Percentiles rank a stretch among this genome's conserved stretches.
Evolutionary conservation across 2,329 filamentous ascomycete species (phyloP).

Genomic region (Exophiala alcalophila): DNA sequence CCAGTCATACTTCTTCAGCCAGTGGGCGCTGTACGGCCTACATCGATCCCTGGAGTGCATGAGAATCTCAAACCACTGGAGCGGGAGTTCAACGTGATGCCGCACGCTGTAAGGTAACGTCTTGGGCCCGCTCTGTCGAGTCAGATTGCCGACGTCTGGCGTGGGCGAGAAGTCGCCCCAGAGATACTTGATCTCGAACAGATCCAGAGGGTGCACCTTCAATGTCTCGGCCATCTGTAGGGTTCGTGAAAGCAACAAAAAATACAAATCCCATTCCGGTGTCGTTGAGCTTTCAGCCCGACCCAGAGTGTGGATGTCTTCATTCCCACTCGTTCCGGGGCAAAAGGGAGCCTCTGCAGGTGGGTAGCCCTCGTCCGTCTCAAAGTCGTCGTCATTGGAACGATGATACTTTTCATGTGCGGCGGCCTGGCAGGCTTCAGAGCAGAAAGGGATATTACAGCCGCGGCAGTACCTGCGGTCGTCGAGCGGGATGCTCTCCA

Average conservation of each 20-base stretch:
- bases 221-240: conserved; percentile 62
- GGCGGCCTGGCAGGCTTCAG: conserved; percentile 53
- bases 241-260: conserved; percentile 57
- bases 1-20: conserved; percentile 43
- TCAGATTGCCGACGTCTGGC: conserved; percentile 31
- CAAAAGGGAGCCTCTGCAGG: conserved; percentile 26
- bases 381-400: conserved; percentile 24
- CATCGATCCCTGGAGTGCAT: conserved; percentile 38
- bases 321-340: conserved; percentile 54
- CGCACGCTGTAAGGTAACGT: conserved; percentile 61
- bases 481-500: conserved; percentile 56
- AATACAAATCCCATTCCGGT: conserved; percentile 59
- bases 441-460: conserved; percentile 60
- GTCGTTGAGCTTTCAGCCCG: conserved; percentile 57
- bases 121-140: conserved; percentile 14
- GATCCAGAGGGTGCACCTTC: conserved; percentile 55
- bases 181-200: conserved; percentile 61
- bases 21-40: conserved; percentile 51
- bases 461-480: conserved; percentile 32
- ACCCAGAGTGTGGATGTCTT: conserved; percentile 55
- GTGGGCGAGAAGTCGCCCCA: conserved; percentile 58
- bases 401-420: conserved; percentile 56
- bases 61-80: conserved; percentile 58
- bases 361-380: conserved; percentile 27
- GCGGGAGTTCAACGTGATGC: conserved; percentile 56